phyloP scores from a whole-genome alignment of 1,284 basidiomycete genomes.

The Microbotryum scabiosae region DNA sequence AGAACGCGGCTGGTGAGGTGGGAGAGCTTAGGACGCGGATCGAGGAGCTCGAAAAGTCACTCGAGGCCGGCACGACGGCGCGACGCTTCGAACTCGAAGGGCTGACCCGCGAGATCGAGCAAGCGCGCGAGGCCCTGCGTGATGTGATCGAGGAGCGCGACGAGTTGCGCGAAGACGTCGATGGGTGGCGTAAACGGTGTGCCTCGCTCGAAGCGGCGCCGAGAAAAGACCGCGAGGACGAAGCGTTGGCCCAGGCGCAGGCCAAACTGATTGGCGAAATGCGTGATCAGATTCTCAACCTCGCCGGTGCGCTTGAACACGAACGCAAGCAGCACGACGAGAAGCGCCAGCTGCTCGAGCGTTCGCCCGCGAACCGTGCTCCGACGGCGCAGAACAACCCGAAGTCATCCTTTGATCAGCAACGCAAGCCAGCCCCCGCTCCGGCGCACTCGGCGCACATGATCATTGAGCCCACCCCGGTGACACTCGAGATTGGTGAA shows the following conservation, averaged over 20 bases:
- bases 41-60: constrained; percentile 20
- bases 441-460: constrained; percentile 4
- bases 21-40: constrained; percentile 17
- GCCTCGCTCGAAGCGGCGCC: constrained; percentile 26
- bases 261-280: constrained; percentile 36
- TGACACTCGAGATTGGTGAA: background rate
- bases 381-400: background rate
- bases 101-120: constrained; percentile 24
- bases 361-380: constrained; percentile 19
- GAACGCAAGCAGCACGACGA: constrained; percentile 31
- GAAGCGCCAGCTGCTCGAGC: constrained; percentile 23
- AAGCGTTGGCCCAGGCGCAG: constrained; percentile 32
- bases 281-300: constrained; percentile 35
- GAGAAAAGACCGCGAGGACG: constrained; percentile 30
- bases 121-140: constrained; percentile 26
- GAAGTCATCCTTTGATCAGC: background rate
- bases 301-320: constrained; percentile 33
- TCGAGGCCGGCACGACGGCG: constrained; percentile 20
- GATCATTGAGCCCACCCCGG: background rate
- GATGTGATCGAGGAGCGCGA: constrained; percentile 34
- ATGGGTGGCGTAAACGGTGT: constrained; percentile 33
- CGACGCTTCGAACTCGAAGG: constrained; percentile 29
- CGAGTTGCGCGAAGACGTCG: constrained; percentile 32
- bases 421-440: background rate
- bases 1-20: constrained; percentile 22